Conservation (phyloP, 2,329 filamentous ascomycete genomes). For the Talaromyces sp. region DNA sequence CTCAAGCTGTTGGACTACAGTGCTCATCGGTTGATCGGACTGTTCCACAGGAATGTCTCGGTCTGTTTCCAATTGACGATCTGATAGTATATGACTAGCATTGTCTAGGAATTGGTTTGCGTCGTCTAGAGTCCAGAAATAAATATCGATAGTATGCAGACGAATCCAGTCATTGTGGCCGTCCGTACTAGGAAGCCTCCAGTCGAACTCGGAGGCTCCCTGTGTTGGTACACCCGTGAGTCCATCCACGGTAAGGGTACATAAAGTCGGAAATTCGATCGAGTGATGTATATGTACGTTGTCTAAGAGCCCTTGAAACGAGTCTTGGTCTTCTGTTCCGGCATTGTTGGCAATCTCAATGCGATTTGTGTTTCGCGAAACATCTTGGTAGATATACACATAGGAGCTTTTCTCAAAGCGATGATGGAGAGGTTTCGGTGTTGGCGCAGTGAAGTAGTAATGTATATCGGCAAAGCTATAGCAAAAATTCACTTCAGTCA, state of each 20-base stretch:
- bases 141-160: slow-evolving; percentile 64
- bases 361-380: slow-evolving; percentile 55
- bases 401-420: slow-evolving; percentile 68
- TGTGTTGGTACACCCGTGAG: slow-evolving; percentile 30
- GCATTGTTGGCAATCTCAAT: slow-evolving; percentile 67
- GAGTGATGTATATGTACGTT: slow-evolving; percentile 58
- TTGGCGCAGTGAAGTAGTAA: slow-evolving; percentile 63
- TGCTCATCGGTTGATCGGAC: slow-evolving; percentile 52
- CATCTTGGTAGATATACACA: slow-evolving; percentile 65
- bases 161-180: slow-evolving; percentile 56
- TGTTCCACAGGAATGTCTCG: slow-evolving; percentile 45
- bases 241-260: slow-evolving; percentile 59
- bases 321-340: slow-evolving; percentile 65
- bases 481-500: slow-evolving; percentile 4
- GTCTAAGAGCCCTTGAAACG: slow-evolving; percentile 62
- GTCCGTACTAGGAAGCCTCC: slow-evolving; percentile 60
- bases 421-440: slow-evolving; percentile 59
- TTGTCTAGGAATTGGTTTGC: slow-evolving; percentile 57
- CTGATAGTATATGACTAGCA: slow-evolving; percentile 37
- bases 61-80: slow-evolving; percentile 52
- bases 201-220: slow-evolving; percentile 48
- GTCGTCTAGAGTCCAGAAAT: slow-evolving; percentile 66
- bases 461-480: slow-evolving; percentile 65
- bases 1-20: slow-evolving; percentile 66
- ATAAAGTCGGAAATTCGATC: slow-evolving; percentile 61